These are phyloP conservation scores for Aspergillus sp. DNA, from an alignment of 2,329 filamentous ascomycete species.

Conservation along the genomic window DNA sequence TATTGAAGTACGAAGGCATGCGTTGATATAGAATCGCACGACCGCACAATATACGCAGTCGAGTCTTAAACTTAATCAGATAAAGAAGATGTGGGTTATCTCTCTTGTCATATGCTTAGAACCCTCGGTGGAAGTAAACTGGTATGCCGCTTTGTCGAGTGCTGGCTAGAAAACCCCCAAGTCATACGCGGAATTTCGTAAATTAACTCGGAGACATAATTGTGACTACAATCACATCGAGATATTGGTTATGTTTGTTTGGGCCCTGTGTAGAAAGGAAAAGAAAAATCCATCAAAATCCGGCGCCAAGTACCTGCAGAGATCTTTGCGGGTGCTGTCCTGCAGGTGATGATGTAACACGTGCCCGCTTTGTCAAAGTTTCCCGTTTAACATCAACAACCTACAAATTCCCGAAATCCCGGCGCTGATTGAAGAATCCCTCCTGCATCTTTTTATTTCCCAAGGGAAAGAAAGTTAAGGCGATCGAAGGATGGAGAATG, in stretches of 20 bases:
- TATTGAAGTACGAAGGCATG: slow-evolving; percentile 56
- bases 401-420: neutral
- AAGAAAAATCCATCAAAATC: neutral
- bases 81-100: neutral
- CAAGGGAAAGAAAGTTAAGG: neutral
- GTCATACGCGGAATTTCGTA: neutral
- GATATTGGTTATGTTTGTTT: neutral
- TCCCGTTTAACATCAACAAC: neutral
- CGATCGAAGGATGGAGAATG: slow-evolving; percentile 68
- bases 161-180: neutral
- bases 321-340: neutral
- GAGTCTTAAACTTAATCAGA: neutral
- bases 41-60: neutral
- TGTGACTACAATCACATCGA: neutral
- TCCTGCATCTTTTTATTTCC: neutral
- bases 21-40: neutral
- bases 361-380: neutral
- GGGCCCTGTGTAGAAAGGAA: neutral
- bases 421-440: neutral
- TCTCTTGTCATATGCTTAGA: neutral
- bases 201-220: neutral
- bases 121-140: neutral
- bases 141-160: neutral
- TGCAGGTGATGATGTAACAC: neutral
- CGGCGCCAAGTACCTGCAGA: neutral